Evolutionary conservation across 192 early-diverging fungal species (phyloP), one percentile per base, ranked within the genome.

Genomic region (Pecoramyces ruminantium): DNA sequence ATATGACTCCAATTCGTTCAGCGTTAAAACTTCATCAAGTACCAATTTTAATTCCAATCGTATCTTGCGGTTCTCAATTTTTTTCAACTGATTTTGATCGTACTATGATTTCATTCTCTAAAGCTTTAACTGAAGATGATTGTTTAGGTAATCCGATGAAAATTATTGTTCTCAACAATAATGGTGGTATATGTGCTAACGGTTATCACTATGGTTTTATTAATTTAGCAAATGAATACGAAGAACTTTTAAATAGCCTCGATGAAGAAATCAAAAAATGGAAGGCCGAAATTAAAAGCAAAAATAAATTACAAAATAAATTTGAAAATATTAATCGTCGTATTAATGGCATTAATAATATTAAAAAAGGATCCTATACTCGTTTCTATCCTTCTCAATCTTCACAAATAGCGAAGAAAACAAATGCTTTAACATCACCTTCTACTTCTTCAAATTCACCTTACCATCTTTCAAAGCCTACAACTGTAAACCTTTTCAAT

Each of bases 161-260:
- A 34, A 84, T 92, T 13, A 88, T 94, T 29, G 86, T 95, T 67
- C 87, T 94, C 81, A 92, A 93, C 86, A 84, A 89, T 77, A 84
- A 88, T 83, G 89, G 95, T 78, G 90, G 94, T 30, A 84, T 94
- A 82, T 87, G 92, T 80, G 80, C 85, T 78, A 86, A 87, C 81
- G 87, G 87, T 81, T 80, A 79, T 17, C 82, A 81, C 17, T 92
- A 92, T 38, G 88, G 93, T 79, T 90, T 97, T 51, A 87, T 96
- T 38, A 97, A 96, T 80, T 87, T 96, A 16, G 88, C 92, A 82
- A 92, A 94, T 79, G 95, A 96, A 83, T 93, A 90, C 80, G 84
- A 82, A 13, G 81, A 86, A 5, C 88, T 96, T 25, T 77, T 86
- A 0, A 78, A 82, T 2, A 82, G 51, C 0, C 89, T 84, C 12